Conservation (phyloP, 176 grass and related monocot genomes). For the Triticum aestivum region DNA sequence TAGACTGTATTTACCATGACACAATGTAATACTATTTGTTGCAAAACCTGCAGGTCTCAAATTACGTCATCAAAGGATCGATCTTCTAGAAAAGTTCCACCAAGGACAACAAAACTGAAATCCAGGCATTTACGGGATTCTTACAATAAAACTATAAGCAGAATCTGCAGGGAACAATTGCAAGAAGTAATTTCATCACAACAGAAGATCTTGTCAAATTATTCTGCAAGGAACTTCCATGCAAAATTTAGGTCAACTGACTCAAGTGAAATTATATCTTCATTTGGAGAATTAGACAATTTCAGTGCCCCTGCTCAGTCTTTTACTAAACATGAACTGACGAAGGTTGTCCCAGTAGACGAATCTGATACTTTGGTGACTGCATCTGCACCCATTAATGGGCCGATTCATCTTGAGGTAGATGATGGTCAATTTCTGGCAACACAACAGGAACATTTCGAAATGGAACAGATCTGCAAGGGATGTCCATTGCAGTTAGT, state of each 20-base stretch:
- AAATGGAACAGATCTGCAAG: conserved; percentile 37
- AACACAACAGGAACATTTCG: conserved; percentile 20
- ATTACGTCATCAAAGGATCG: conserved; percentile 45
- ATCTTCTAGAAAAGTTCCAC: conserved; percentile 60
- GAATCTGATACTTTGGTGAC: conserved; percentile 29
- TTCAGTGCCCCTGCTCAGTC: conserved; percentile 22
- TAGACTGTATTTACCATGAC: conserved; percentile 27
- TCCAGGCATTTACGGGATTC: conserved; percentile 38
- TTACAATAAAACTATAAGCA: conserved; percentile 45
- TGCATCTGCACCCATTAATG: conserved; percentile 31
- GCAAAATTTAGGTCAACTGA: conserved; percentile 50
- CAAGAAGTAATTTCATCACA: conserved; percentile 79
- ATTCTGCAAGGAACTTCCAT: conserved; percentile 42
- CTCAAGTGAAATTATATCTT: conserved; percentile 45
- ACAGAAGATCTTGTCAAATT: conserved; percentile 60
- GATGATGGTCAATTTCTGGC: conserved; percentile 27
- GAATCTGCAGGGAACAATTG: conserved; percentile 52
- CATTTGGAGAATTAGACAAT: conserved; percentile 36
- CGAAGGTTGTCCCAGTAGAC: conserved; percentile 44
- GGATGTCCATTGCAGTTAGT: conserved; percentile 8
- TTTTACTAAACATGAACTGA: conserved; percentile 40
- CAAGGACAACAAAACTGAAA: conserved; percentile 78
- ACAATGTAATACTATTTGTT: conserved; percentile 24
- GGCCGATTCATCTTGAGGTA: conserved; percentile 22
- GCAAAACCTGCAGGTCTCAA: conserved; percentile 49